Evolutionary conservation across 2,329 filamentous ascomycete genomes (phyloP).

Genomic region (Orbilia brochopaga): DNA sequence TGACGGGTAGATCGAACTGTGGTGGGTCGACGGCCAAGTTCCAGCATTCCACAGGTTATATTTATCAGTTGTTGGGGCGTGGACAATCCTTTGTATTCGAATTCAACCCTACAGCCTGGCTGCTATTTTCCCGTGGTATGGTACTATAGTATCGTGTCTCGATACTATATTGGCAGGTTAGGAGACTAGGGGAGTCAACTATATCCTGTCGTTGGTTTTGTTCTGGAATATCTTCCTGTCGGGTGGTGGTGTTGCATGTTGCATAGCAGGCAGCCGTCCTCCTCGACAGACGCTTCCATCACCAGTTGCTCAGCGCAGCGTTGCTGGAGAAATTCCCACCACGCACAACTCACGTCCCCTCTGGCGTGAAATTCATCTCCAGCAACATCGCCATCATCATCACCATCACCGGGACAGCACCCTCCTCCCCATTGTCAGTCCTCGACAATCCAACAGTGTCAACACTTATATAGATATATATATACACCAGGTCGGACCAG

Average conservation of each 20-base stretch:
- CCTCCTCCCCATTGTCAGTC: background rate
- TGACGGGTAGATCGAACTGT: background rate
- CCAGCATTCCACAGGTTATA: background rate
- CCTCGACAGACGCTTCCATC: slow-evolving; percentile 22
- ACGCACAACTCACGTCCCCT: background rate
- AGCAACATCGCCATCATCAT: slow-evolving; percentile 5
- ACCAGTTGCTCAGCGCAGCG: background rate
- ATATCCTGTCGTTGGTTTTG: too few relatives aligned
- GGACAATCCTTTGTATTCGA: too few relatives aligned
- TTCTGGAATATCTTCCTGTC: too few relatives aligned
- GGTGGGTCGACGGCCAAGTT: slow-evolving; percentile 7
- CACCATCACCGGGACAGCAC: background rate
- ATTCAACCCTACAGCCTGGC: too few relatives aligned
- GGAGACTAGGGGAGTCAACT: too few relatives aligned
- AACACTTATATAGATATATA: slow-evolving; percentile 23
- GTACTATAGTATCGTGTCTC: too few relatives aligned
- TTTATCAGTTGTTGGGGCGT: too few relatives aligned
- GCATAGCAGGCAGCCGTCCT: too few relatives aligned
- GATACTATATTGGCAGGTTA: too few relatives aligned
- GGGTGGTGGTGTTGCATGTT: too few relatives aligned
- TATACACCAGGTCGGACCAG: background rate
- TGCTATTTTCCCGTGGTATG: too few relatives aligned
- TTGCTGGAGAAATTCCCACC: slow-evolving; percentile 5
- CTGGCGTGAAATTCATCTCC: background rate
- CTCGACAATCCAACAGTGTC: slow-evolving; percentile 17